These are phyloP conservation scores for Candida verbasci DNA, from an alignment of 805 yeast genomes.

Conservation along the genomic window DNA sequence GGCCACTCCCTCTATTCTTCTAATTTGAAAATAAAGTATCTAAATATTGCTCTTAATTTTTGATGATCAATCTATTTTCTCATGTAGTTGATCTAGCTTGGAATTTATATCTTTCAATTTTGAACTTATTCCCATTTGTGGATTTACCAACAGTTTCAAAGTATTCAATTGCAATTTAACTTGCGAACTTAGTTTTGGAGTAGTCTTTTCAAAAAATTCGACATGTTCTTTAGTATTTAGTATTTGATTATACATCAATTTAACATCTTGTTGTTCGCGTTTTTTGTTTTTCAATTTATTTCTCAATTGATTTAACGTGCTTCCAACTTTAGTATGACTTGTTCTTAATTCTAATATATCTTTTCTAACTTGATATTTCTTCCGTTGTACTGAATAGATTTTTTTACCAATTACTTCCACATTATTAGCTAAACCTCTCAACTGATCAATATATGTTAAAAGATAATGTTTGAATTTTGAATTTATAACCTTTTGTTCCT, in stretches of 20 bases:
- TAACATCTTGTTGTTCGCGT: constrained; percentile 14
- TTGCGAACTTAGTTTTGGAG: constrained; percentile 1
- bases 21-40: too few species aligned
- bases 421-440: constrained; percentile 32
- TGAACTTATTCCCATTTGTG: constrained; percentile 19
- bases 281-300: constrained; percentile 13
- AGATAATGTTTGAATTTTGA: constrained; percentile 29
- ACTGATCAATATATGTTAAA: constrained; percentile 21
- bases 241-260: constrained; percentile 10
- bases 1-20: too few species aligned
- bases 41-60: too few species aligned
- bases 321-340: constrained; percentile 28
- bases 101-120: constrained; percentile 21
- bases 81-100: constrained; percentile 16
- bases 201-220: neutral
- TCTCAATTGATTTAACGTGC: constrained; percentile 26
- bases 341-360: constrained; percentile 26
- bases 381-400: constrained; percentile 24
- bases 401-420: constrained; percentile 26
- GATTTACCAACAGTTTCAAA: constrained; percentile 18
- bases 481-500: constrained; percentile 16
- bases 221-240: constrained; percentile 1
- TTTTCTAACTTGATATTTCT: constrained; percentile 27
- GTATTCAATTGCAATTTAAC: constrained; percentile 11
- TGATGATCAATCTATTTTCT: constrained; percentile 9